A percentile compares a stretch with the other conserved stretches of the same genome.
phyloP scores from a whole-genome alignment of 768 basidiomycete genomes.

The Amanita fuliginea region DNA sequence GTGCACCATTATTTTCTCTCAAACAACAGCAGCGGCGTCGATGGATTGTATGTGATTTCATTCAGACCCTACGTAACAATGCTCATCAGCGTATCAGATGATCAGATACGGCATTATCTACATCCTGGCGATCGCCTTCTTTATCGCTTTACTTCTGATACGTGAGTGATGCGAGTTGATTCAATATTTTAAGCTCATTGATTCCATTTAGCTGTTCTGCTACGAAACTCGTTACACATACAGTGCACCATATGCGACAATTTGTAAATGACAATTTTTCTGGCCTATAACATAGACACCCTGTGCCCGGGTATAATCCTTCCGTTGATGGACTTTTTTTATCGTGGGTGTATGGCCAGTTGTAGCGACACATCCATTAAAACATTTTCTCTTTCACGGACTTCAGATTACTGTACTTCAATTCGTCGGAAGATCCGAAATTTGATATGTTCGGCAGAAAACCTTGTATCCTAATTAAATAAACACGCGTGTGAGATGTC shows the following conservation, averaged over 20 bases:
- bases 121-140: conserved; percentile 51
- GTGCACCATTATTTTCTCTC: conserved; percentile 81
- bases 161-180: conserved; percentile 39
- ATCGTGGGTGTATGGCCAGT: background rate
- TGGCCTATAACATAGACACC: conserved; percentile 13
- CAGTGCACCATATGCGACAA: conserved; percentile 59
- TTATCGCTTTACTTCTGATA: conserved; percentile 66
- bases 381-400: conserved; percentile 4
- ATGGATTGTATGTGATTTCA: conserved; percentile 57
- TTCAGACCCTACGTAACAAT: conserved; percentile 5
- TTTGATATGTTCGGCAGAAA: background rate
- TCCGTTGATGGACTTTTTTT: background rate
- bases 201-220: conserved; percentile 36
- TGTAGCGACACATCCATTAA: background rate
- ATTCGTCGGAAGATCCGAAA: background rate
- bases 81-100: conserved; percentile 32
- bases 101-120: conserved; percentile 80
- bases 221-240: conserved; percentile 49
- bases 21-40: conserved; percentile 86
- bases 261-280: conserved; percentile 38
- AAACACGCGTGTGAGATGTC: too few species aligned
- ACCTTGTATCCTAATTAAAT: too few species aligned
- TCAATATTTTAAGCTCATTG: conserved; percentile 6
- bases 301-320: background rate
- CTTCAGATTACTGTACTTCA: conserved; percentile 1